Base-by-base conservation (phyloP, 257 asterid genomes). In the Przewalskia tangutica region DNA sequence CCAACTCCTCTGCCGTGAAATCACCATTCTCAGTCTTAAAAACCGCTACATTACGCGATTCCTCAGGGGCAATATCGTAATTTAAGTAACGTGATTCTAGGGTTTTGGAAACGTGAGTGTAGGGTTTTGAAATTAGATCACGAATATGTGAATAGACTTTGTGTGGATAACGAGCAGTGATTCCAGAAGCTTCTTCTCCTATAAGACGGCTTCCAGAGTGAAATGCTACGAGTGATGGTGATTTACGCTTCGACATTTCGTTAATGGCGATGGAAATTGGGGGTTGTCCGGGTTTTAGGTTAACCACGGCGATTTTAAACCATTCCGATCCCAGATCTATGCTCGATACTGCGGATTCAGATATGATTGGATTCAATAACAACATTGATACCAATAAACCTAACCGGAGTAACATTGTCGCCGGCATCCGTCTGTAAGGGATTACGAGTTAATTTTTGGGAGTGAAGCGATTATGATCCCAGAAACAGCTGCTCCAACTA, bases 241-340 rank as follows among this genome's bases (percentile, higher is more conserved):
- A 88, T 80, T 96, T 96, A 3, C 99, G 92, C 87, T 96, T 96
- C 70, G 99, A 96, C 99, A 96, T 96, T 78, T 94, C 99, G 86
- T 96, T 96, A 50, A 96, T 94, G 80, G 97, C 99, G 88, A 96
- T 84, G 3, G 99, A 85, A 80, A 96, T 96, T 86, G 99, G 99
- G 0, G 97, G 83, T 81, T 93, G 97, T 10, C 97, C 97, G 5
- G 98, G 99, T 81, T 96, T 96, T 51, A 94, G 93, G 85, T 94
- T 96, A 66, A 96, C 99, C 44, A 94, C 97, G 84, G 98, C 97
- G 77, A 96, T 95, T 84, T 96, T 96, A 70, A 96, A 60, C 91
- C 92, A 96, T 89, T 96, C 99, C 5, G 99, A 94, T 66, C 99
- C 99, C 83, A 96, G 98, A 94, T 96, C 98, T 93, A 96, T 89